These are phyloP conservation scores for Mortierella polycephala DNA, from an alignment of 371 early-diverging fungal genomes.

Conservation along the genomic window DNA sequence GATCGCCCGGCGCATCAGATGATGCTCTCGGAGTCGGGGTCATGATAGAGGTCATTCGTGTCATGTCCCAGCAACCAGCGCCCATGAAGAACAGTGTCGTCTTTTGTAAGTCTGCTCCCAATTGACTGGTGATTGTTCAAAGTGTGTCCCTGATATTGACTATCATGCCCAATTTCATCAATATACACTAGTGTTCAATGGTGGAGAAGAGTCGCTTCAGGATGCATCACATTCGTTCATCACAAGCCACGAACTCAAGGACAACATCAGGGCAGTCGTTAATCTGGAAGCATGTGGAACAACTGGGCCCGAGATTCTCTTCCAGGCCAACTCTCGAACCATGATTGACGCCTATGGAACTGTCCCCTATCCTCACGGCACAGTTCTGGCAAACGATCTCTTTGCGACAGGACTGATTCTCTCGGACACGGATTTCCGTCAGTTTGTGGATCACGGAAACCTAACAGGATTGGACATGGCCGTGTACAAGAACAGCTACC, in stretches of 20 bases:
- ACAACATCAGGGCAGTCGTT: conserved; percentile 71
- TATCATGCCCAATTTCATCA: background rate
- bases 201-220: conserved; percentile 82
- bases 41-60: conserved; percentile 78
- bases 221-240: conserved; percentile 84
- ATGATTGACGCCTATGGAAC: conserved; percentile 78
- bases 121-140: background rate
- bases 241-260: conserved; percentile 66
- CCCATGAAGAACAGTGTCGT: conserved; percentile 64
- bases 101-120: conserved; percentile 59
- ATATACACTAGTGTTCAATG: conserved; percentile 71
- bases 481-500: conserved; percentile 74
- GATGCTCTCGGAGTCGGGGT: conserved; percentile 78
- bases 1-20: conserved; percentile 73
- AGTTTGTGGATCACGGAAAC: conserved; percentile 78
- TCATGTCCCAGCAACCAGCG: conserved; percentile 61
- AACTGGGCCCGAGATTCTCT: conserved; percentile 75
- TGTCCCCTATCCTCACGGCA: conserved; percentile 78
- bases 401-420: conserved; percentile 78
- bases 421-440: conserved; percentile 81
- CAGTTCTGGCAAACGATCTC: conserved; percentile 77
- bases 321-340: conserved; percentile 77
- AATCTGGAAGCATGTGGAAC: conserved; percentile 83
- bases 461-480: conserved; percentile 78
- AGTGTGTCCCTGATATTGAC: background rate